Evolutionary conservation across 305 asterid species (phyloP).

Genomic region (Solanum hybrid): DNA sequence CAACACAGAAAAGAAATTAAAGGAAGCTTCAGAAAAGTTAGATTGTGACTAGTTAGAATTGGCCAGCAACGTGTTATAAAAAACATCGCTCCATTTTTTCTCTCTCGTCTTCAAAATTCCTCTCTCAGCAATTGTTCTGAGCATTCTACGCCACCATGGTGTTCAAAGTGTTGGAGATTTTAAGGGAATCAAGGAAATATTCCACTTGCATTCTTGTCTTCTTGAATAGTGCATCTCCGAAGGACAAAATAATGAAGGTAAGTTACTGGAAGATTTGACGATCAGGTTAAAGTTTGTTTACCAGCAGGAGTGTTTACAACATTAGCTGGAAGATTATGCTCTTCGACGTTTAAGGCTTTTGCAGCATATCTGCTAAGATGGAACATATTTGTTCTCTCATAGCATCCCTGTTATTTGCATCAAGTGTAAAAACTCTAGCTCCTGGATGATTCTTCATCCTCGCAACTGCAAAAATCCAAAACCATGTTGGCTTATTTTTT

Average conservation of each 20-base stretch:
- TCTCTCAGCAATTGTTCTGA: background rate
- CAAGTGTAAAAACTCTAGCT: slow-evolving; percentile 43
- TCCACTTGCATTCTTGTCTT: background rate
- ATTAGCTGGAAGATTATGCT: background rate
- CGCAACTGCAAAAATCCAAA: slow-evolving; percentile 38
- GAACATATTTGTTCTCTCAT: slow-evolving; percentile 54
- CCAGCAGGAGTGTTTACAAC: background rate
- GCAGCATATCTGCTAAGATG: slow-evolving; percentile 33
- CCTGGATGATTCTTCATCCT: slow-evolving; percentile 66
- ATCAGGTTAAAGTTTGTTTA: background rate
- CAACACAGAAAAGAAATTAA: background rate
- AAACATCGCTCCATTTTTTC: background rate
- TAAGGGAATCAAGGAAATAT: background rate
- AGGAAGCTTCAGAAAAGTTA: background rate
- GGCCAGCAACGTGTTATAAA: background rate
- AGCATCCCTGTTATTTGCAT: slow-evolving; percentile 54
- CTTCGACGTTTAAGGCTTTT: slow-evolving; percentile 21
- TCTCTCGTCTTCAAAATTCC: background rate
- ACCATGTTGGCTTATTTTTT: background rate
- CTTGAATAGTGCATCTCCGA: background rate
- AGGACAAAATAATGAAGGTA: background rate
- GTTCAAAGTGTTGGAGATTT: background rate
- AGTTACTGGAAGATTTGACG: background rate
- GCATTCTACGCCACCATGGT: background rate
- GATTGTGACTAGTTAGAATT: background rate